A percentile compares a stretch with the other conserved stretches of the same genome.
Evolutionary conservation across 306 rosid species (phyloP).

Genomic region (Prosopis cineraria): DNA sequence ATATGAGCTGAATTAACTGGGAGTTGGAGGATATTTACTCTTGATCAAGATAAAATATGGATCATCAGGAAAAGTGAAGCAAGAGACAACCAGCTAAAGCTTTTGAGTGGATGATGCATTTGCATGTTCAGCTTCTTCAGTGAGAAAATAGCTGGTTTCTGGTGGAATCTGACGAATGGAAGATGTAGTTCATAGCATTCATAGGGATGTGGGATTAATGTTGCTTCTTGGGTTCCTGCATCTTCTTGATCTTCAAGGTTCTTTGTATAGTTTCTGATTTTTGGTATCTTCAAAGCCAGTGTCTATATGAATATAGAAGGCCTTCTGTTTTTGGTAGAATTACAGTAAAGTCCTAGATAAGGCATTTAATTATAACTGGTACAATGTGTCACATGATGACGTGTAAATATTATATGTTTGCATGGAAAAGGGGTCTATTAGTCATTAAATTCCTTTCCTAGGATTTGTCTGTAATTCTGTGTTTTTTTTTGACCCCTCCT

Average conservation of each 20-base stretch:
- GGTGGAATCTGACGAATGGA: constrained; percentile 13
- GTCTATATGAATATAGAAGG: background rate
- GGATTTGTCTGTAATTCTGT: no score
- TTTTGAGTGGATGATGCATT: constrained; percentile 27
- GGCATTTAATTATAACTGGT: no score
- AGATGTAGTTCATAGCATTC: constrained; percentile 22
- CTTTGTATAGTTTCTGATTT: constrained; percentile 36
- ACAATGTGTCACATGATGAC: no score
- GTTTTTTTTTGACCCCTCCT: no score
- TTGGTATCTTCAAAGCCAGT: constrained; percentile 17
- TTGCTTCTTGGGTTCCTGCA: constrained; percentile 12
- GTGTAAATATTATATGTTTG: no score
- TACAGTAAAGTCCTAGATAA: no score
- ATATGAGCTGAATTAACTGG: constrained; percentile 12
- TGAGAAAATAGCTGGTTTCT: constrained; percentile 12
- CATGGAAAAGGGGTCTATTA: no score
- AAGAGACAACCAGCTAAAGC: constrained; percentile 15
- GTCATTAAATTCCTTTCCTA: no score
- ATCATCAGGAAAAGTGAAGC: constrained; percentile 30
- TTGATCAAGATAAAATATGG: constrained; percentile 15
- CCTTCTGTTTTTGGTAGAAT: no score
- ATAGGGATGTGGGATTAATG: constrained; percentile 16
- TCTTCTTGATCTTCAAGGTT: constrained; percentile 17
- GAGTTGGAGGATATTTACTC: constrained; percentile 24
- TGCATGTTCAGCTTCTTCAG: background rate